phyloP scores from a whole-genome alignment of 371 early-diverging fungal species.

The Dinochytrium kinnereticum region DNA sequence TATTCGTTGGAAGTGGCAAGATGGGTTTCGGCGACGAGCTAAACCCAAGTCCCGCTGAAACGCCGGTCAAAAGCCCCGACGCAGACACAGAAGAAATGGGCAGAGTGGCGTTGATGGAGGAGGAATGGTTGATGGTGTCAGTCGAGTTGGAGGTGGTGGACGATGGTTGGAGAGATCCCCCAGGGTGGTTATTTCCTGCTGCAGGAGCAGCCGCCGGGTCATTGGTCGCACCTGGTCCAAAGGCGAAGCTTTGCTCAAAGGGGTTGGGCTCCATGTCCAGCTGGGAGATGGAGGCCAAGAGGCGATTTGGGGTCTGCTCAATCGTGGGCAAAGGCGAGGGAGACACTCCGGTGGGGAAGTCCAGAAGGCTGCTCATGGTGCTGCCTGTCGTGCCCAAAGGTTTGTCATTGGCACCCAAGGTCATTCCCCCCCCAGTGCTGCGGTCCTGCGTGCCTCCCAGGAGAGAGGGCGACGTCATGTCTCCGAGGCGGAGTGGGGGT shows the following conservation, averaged over 20 bases:
- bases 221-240: too few species aligned
- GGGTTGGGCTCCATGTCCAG: slow-evolving; percentile 85
- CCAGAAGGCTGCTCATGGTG: slow-evolving; percentile 25
- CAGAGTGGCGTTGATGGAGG: not conserved
- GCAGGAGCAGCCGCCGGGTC: too few species aligned
- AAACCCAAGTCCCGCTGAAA: slow-evolving; percentile 12
- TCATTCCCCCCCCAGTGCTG: too few species aligned
- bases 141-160: not conserved
- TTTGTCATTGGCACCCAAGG: too few species aligned
- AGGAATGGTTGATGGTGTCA: not conserved
- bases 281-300: slow-evolving; percentile 51
- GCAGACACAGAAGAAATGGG: not conserved
- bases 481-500: too few species aligned
- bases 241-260: slow-evolving; percentile 78
- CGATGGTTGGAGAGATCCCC: not conserved
- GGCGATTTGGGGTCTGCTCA: slow-evolving; percentile 42
- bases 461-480: too few species aligned
- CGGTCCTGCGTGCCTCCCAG: too few species aligned
- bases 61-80: not conserved
- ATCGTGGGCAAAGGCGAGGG: slow-evolving; percentile 40
- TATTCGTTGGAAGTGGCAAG: slow-evolving; percentile 27
- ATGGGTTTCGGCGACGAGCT: slow-evolving; percentile 31
- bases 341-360: slow-evolving; percentile 41
- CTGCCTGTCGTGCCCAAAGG: not conserved
- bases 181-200: too few species aligned